Base-by-base conservation (phyloP, 495 filamentous ascomycete species). In the Penicillium cosmopolitanum region DNA sequence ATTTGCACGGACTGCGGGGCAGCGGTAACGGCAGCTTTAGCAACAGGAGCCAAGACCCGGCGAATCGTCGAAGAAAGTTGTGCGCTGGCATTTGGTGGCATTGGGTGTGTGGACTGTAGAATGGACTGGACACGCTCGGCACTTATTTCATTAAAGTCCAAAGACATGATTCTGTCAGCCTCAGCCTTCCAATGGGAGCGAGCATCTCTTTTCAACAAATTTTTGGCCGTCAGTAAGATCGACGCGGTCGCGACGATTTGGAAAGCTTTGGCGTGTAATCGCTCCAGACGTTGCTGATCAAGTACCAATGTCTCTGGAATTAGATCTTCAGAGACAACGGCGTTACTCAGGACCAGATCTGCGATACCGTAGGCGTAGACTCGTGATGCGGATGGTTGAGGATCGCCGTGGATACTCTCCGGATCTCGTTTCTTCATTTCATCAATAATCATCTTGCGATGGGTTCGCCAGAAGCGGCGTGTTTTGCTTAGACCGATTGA, bases 141-240 rank as follows among this genome's bases (percentile, higher is more conserved):
- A 18, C 75, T 77, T 56, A 83, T 77, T 23, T 86, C 82, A 15
- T 79, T 75, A 50, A 85, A 78, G 53, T 85, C 78, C 43, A 85
- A 68, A 4, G 78, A 79, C 51, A 89, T 77, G 59, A 97, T 87
- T 5, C 93, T 87, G 35, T 86, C 83, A 1, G 93, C 91, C 66
- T 98, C 92, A 10, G 82, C 79, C 73, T 90, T 93, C 96, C 96
- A 98, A 50, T 91, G 89, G 3, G 84, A 86, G 33, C 95, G 88
- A 18, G 93, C 89, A 71, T 98, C 94, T 19, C 95, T 89, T 73
- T 96, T 96, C 47, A 98, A 86, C 11, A 97, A 80, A 67, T 96
- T 98, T 80, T 98, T 98, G 63, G 90, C 92, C 1, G 96, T 96
- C 34, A 98, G 73, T 7, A 96, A 80, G 55, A 98, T 93, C 19